Base-by-base conservation (phyloP, 2,329 filamentous ascomycete species). In the Diaporthe sp. region DNA sequence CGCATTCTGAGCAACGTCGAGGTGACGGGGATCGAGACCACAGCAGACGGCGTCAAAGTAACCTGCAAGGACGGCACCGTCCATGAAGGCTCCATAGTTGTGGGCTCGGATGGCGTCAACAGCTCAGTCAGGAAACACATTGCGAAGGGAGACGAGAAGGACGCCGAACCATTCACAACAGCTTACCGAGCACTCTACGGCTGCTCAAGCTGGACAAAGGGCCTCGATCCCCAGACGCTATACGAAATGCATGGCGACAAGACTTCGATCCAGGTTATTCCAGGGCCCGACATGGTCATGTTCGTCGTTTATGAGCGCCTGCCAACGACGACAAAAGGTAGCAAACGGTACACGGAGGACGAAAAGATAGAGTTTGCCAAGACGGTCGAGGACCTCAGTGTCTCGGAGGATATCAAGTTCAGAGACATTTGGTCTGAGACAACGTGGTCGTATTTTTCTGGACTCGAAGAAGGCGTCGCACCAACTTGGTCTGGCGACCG, bases 101-200 rank as follows among this genome's bases (percentile, higher is more conserved):
- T 79, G 22, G 79, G 78, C n/a, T 75, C 77, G 25, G 79, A 80
- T 68, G 79, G 79, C 27, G 78, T 79, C 32, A 76, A 78, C 72
- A 79, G 78, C 74, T 55, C 63, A 4, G 77, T 80, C 25, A 73
- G 78, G 19, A 61, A 73, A 22, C 63, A 77, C n/a, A 78, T 80
- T 61, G 74, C 47, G 9, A 69, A 74, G 17, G 47, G 42, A 9
- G 50, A 72, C 50, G 68, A 74, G 17, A 69, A 72, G n/a, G 30
- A 74, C 6, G 72, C 73, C 5, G 65, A 76, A 30, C 72, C 73
- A 15, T 77, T 78, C 51, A 70, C 70, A 32, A 76, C 77, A 5
- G 32, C 65, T 39, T 78, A 75, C 73, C 63, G 75, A 12, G 75
- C 73, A 50, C 59, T 78, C 32, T 74, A 73, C 37, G 77, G 77